Percentiles rank a stretch among this genome's conserved stretches.
These are phyloP conservation scores for Tieghemiomyces parasiticus DNA, from an alignment of 192 early-diverging fungal species.

Conservation along the genomic window DNA sequence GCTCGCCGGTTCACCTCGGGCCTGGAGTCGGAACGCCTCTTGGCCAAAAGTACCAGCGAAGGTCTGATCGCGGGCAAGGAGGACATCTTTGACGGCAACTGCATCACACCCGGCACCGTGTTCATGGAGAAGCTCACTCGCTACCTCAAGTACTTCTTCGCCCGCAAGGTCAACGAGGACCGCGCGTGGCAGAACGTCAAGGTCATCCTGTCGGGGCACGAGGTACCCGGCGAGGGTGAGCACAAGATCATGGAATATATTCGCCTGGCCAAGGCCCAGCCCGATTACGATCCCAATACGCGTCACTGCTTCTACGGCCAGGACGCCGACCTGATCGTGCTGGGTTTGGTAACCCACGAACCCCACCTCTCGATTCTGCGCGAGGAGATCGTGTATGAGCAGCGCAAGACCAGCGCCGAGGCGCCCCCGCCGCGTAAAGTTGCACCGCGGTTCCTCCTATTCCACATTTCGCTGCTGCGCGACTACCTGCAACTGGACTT, in stretches of 20 bases:
- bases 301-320: slow-evolving; percentile 94
- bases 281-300: slow-evolving; percentile 74
- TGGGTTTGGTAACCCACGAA: slow-evolving; percentile 89
- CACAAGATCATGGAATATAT: slow-evolving; percentile 99
- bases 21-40: slow-evolving; percentile 43
- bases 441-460: slow-evolving; percentile 46
- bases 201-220: slow-evolving; percentile 86
- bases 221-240: slow-evolving; percentile 95
- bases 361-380: slow-evolving; percentile 91
- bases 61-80: slow-evolving; percentile 49
- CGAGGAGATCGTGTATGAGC: slow-evolving; percentile 82
- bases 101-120: slow-evolving; percentile 94
- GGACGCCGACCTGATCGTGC: slow-evolving; percentile 97
- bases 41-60: slow-evolving; percentile 37
- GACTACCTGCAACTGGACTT: slow-evolving; percentile 92
- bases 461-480: slow-evolving; percentile 75
- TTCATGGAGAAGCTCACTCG: slow-evolving; percentile 88
- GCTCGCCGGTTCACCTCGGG: slow-evolving; percentile 92
- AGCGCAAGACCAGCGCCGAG: slow-evolving; percentile 16
- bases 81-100: slow-evolving; percentile 86
- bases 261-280: slow-evolving; percentile 62
- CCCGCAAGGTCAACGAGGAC: slow-evolving; percentile 76
- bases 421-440: slow-evolving; percentile 17
- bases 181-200: slow-evolving; percentile 81
- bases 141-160: slow-evolving; percentile 80